Evolutionary conservation across 1,284 basidiomycete genomes (phyloP).

Genomic region (Rhizoctonia solani): DNA sequence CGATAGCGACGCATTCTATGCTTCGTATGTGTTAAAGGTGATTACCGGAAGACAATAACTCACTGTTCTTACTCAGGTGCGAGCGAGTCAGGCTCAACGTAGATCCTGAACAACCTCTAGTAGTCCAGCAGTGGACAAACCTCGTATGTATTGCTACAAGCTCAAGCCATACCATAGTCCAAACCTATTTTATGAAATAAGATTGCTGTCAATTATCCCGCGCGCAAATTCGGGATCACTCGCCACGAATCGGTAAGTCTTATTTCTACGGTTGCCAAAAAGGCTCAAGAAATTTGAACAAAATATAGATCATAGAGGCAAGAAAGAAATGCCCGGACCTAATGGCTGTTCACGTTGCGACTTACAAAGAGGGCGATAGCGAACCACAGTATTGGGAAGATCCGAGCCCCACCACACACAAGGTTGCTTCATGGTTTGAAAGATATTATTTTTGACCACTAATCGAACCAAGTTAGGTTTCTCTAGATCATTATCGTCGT

Average conservation of each 20-base stretch:
- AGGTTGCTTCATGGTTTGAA: constrained; percentile 57
- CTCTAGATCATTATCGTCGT: constrained; percentile 89
- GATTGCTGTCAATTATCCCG: constrained; percentile 97
- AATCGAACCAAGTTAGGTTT: constrained; percentile 62
- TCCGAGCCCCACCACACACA: constrained; percentile 87
- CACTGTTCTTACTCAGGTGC: background rate
- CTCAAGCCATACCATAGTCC: background rate
- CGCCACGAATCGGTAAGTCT: constrained; percentile 63
- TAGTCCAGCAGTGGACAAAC: constrained; percentile 90
- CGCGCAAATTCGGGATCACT: constrained; percentile 87
- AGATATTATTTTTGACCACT: background rate
- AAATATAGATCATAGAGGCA: constrained; percentile 65
- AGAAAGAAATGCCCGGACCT: constrained; percentile 85
- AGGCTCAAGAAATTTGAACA: constrained; percentile 28
- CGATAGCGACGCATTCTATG: constrained; percentile 93
- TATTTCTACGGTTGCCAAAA: constrained; percentile 39
- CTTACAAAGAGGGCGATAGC: constrained; percentile 86
- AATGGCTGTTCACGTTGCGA: constrained; percentile 89
- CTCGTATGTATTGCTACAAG: constrained; percentile 42
- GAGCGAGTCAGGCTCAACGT: constrained; percentile 39
- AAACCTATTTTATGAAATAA: constrained; percentile 18
- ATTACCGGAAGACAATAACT: background rate
- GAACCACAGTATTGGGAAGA: constrained; percentile 90
- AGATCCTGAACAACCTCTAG: constrained; percentile 66
- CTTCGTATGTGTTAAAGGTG: constrained; percentile 86